Base-by-base conservation (phyloP, 2,329 filamentous ascomycete genomes). In the Aquanectria penicillioides region DNA sequence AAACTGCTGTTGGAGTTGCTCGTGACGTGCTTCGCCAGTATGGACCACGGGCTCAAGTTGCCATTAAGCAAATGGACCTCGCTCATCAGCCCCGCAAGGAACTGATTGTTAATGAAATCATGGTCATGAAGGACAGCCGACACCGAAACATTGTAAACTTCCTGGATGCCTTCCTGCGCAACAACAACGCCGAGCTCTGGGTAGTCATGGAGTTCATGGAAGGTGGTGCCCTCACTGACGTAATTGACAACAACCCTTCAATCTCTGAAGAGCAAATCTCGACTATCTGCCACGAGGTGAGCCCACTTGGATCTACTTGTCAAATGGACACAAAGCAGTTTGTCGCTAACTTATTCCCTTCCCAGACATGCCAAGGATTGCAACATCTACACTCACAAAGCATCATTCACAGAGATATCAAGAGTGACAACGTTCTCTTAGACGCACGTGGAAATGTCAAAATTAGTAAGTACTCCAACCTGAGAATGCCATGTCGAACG, bases 181-280 rank as follows among this genome's bases (percentile, higher is more conserved):
- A 97, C 76, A 94, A 95, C 76, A 93, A 92, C 71, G 87, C 91
- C 52, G 95, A 99, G 76, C 85, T 99, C n/a, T 99, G 95, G 95
- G 93, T 99, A 10, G 94, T 99, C 49, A 97, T 99, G 95, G 95
- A 99, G 80, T 99, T 94, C 72, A 99, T 99, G 95, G 95, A 99
- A 79, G 95, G 95, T 70, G 95, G 95, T 79, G 92, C 95, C 62
- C 81, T 99, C 75, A 99, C 95, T 1, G 95, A 99, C 81, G 93
- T 99, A 60, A 99, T 99, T 78, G 95, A 99, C 78, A 97, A 98
- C 80, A 99, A 98, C 77, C 86, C 90, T 2, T 88, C 89, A 56
- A 97, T 99, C 69, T 93, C 91, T 5, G 95, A 99, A 77, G 93
- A 97, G 74, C 95, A 99, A 76, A 99, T 99, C 71, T 93, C 95